Evolutionary conservation across 2,329 filamentous ascomycete species (phyloP).

Genomic region (Neonectria punicea): DNA sequence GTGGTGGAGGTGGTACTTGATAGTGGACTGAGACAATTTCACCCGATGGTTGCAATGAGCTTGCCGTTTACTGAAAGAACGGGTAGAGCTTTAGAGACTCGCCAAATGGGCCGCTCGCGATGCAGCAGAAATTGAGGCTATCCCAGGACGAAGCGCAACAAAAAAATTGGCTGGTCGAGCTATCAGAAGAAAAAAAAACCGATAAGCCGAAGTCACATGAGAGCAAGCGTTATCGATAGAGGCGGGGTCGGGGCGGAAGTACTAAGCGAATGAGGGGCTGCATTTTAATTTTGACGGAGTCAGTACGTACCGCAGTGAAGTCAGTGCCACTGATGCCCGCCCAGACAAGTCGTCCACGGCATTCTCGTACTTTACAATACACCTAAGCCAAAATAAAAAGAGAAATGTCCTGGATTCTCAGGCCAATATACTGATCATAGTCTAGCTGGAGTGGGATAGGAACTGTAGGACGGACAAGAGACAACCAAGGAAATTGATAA

Average conservation of each 20-base stretch:
- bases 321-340: neutral
- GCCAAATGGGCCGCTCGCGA: conserved; percentile 34
- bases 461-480: neutral
- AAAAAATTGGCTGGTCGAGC: conserved; percentile 36
- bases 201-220: conserved; percentile 42
- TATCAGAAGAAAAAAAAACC: conserved; percentile 42
- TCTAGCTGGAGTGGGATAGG: neutral
- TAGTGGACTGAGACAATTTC: neutral
- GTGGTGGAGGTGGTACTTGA: conserved; percentile 7
- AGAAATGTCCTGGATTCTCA: neutral
- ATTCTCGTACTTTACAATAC: neutral
- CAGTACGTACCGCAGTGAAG: neutral
- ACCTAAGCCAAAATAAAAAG: too few relatives aligned
- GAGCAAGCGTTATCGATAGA: conserved; percentile 40
- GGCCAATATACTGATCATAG: neutral
- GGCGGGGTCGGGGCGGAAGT: conserved; percentile 13
- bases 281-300: neutral
- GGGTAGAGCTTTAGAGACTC: conserved; percentile 27
- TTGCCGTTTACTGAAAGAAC: conserved; percentile 23
- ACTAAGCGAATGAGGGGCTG: conserved; percentile 25
- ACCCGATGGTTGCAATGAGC: neutral
- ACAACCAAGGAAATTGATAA: neutral
- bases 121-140: conserved; percentile 42
- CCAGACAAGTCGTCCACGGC: neutral
- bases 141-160: conserved; percentile 31